phyloP scores from a whole-genome alignment of 2,329 filamentous ascomycete species.

The Tolypocladium nubicola region DNA sequence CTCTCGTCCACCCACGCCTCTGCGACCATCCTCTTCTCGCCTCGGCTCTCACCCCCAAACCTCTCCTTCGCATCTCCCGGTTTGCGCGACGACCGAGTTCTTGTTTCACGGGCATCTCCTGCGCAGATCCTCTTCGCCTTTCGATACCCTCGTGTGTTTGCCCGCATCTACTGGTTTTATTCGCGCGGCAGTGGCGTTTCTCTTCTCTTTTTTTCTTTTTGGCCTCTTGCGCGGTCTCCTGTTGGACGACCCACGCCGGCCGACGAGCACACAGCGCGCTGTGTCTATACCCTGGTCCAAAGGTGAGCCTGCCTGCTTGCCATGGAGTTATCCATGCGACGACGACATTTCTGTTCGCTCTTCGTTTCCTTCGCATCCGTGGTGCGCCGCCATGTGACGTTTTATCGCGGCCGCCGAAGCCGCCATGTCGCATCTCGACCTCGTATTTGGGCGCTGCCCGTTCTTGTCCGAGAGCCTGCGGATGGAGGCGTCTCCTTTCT shows the following conservation, averaged over 20 bases:
- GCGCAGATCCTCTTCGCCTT: not conserved
- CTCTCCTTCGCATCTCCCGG: constrained; percentile 3
- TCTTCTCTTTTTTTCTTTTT: not conserved
- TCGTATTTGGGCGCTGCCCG: not conserved
- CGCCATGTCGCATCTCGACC: not conserved
- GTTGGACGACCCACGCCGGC: not conserved
- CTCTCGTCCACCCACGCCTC: constrained; percentile 7
- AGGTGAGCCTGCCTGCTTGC: not conserved
- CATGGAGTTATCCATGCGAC: not conserved
- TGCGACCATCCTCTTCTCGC: not conserved
- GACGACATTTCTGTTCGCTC: not conserved
- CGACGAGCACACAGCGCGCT: not conserved
- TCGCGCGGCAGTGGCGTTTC: constrained; percentile 7
- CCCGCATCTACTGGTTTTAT: constrained; percentile 4
- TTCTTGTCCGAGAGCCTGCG: not conserved
- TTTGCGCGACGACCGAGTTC: not conserved
- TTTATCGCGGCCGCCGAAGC: not conserved
- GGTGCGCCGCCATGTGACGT: not conserved
- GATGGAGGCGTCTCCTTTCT: not conserved
- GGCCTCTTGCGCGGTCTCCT: not conserved
- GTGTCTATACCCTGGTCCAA: not conserved
- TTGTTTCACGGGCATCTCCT: not conserved
- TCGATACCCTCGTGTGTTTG: constrained; percentile 8
- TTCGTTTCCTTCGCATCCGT: not conserved
- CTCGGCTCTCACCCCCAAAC: constrained; percentile 3